Conservation (phyloP, 2,329 filamentous ascomycete species). For the Thermoascus crustaceus region DNA sequence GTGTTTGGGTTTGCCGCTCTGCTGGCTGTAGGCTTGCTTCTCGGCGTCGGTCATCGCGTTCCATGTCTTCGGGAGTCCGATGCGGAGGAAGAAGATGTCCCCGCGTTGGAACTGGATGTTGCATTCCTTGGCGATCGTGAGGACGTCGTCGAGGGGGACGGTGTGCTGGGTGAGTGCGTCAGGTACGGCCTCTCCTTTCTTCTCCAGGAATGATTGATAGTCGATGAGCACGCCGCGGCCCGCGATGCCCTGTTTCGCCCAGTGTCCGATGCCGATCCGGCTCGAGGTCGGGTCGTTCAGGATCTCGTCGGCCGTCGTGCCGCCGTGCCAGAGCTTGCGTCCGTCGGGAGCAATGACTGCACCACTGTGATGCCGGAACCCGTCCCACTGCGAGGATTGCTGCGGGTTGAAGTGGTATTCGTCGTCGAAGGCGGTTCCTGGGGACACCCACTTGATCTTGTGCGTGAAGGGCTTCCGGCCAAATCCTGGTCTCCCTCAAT, state of each 20-base stretch:
- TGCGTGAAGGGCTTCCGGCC: constrained; percentile 45
- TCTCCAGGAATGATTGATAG: constrained; percentile 28
- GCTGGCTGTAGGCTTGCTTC: constrained; percentile 22
- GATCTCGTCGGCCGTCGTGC: constrained; percentile 29
- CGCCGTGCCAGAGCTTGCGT: constrained; percentile 25
- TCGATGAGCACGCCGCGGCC: constrained; percentile 35
- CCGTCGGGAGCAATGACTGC: constrained; percentile 29
- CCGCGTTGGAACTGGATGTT: constrained; percentile 28
- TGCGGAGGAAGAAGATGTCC: constrained; percentile 33
- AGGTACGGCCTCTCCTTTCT: constrained; percentile 21
- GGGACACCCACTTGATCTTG: constrained; percentile 41
- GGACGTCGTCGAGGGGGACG: constrained; percentile 28
- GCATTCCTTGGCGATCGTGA: constrained; percentile 26
- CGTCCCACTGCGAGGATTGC: constrained; percentile 49
- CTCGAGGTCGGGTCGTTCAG: constrained; percentile 18
- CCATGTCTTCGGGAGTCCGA: constrained; percentile 30
- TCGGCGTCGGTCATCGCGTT: constrained; percentile 20
- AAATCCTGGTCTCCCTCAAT: no score
- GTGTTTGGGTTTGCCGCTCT: constrained; percentile 23
- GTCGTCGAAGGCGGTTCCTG: constrained; percentile 42
- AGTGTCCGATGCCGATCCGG: constrained; percentile 31
- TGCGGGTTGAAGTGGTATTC: constrained; percentile 47
- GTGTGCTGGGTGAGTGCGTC: constrained; percentile 26
- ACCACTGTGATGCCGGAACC: constrained; percentile 43
- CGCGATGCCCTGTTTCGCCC: constrained; percentile 32